These are phyloP conservation scores for Neopestalotiopsis rosae DNA, from an alignment of 2,329 filamentous ascomycete species.

Conservation along the genomic window DNA sequence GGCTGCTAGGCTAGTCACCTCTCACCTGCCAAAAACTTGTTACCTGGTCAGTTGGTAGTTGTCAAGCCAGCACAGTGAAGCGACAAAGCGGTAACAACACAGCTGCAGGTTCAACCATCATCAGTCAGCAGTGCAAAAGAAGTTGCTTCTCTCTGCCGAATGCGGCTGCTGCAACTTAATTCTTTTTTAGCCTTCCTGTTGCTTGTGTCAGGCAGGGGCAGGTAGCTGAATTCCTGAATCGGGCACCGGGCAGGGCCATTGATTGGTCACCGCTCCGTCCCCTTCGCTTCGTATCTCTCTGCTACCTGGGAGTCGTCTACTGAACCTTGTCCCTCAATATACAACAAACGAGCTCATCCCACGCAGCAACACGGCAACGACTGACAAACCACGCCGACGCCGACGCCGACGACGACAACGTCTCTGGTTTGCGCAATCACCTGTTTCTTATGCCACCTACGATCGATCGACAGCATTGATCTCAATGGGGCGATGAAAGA, in stretches of 20 bases:
- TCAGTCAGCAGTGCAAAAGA: neutral
- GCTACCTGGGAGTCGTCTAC: neutral
- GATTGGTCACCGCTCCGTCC: conserved; percentile 14
- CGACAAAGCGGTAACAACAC: too few relatives aligned
- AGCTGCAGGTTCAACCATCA: neutral
- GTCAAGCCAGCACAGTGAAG: too few relatives aligned
- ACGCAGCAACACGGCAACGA: too few relatives aligned
- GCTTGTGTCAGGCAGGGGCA: neutral
- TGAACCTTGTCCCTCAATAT: conserved; percentile 13
- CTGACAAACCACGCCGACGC: neutral
- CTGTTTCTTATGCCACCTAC: neutral
- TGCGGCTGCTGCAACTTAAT: neutral
- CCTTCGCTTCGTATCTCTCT: neutral
- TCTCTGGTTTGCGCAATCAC: neutral
- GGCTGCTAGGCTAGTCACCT: too few relatives aligned
- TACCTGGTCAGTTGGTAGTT: too few relatives aligned
- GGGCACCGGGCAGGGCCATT: neutral
- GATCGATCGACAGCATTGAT: neutral
- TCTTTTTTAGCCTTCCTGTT: neutral
- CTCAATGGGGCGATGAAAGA: neutral
- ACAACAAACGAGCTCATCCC: conserved; percentile 13
- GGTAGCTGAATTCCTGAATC: conserved; percentile 4
- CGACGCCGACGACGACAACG: too few relatives aligned
- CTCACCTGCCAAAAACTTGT: too few relatives aligned
- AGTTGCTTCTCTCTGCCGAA: neutral